A percentile compares a stretch with the other conserved stretches of the same genome.
phyloP scores from a whole-genome alignment of 352 stramenopile genomes.

The Achlya hypogyna region DNA sequence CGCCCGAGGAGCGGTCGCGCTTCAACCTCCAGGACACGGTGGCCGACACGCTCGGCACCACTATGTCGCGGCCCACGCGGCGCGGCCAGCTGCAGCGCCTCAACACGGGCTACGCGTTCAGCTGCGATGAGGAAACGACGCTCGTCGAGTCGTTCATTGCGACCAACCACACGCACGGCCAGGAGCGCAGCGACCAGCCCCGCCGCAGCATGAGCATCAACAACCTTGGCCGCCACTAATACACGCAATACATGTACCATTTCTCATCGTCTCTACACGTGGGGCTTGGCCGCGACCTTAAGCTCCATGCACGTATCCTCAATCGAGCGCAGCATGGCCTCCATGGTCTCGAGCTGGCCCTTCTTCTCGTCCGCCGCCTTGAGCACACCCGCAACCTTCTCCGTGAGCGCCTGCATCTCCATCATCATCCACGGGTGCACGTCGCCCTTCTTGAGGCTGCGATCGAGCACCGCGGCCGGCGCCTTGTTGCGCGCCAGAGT shows the following conservation, averaged over 20 bases:
- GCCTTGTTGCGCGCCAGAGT: conserved; percentile 31
- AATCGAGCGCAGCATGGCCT: conserved; percentile 46
- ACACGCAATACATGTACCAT: background rate
- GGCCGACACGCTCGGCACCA: background rate
- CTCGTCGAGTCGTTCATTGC: conserved; percentile 77
- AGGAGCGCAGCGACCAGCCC: conserved; percentile 1
- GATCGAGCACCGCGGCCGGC: conserved; percentile 2
- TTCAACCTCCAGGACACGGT: conserved; percentile 10
- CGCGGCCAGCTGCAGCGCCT: conserved; percentile 22
- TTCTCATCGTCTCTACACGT: background rate
- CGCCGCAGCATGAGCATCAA: conserved; percentile 5
- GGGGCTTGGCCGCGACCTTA: conserved; percentile 20
- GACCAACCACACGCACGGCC: conserved; percentile 32
- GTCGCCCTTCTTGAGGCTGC: conserved; percentile 18
- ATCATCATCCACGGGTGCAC: conserved; percentile 27
- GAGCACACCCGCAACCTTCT: conserved; percentile 35
- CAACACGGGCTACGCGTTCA: conserved; percentile 74
- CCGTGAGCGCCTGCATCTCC: conserved; percentile 30
- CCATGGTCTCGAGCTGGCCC: conserved; percentile 45
- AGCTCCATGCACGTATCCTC: conserved; percentile 59
- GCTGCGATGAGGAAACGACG: conserved; percentile 75
- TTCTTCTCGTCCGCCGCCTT: conserved; percentile 52
- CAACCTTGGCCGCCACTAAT: background rate
- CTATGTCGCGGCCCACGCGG: background rate
- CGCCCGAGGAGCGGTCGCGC: conserved; percentile 5